Percentiles rank a stretch among this genome's conserved stretches.
phyloP scores from a whole-genome alignment of 768 basidiomycete species.

The Russula dissimulans region DNA sequence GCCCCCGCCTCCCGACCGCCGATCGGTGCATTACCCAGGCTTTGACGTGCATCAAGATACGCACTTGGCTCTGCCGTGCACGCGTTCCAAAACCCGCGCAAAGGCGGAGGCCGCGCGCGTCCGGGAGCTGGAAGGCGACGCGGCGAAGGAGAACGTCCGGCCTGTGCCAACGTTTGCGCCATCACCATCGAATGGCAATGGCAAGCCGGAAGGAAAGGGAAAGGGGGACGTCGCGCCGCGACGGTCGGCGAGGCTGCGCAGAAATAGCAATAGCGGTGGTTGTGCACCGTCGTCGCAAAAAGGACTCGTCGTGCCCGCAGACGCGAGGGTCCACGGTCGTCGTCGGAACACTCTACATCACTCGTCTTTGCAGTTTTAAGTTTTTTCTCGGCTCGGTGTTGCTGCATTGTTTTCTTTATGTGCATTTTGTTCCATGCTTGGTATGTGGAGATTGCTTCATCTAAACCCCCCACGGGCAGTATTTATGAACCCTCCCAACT shows the following conservation, averaged over 20 bases:
- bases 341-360: conserved; percentile 1
- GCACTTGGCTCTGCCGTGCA: conserved; percentile 12
- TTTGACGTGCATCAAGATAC: conserved; percentile 20
- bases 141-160: conserved; percentile 19
- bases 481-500: conserved; percentile 1
- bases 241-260: conserved; percentile 14
- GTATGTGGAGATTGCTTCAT: conserved; percentile 10
- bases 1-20: conserved; percentile 12
- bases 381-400: background rate
- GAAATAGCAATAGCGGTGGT: background rate
- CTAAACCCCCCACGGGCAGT: conserved; percentile 8
- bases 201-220: background rate
- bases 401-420: background rate
- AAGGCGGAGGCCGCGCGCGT: conserved; percentile 2
- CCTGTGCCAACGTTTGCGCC: background rate
- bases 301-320: background rate
- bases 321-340: background rate
- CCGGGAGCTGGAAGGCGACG: background rate
- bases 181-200: too few species aligned
- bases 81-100: conserved; percentile 7
- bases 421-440: background rate
- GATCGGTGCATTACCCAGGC: conserved; percentile 18
- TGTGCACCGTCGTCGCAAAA: background rate
- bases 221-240: conserved; percentile 6
- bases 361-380: conserved; percentile 6